Evolutionary conservation across 345 rosid genomes (phyloP), one percentile per base, ranked within the genome.

Genomic region (Eucalyptus pauciflora): DNA sequence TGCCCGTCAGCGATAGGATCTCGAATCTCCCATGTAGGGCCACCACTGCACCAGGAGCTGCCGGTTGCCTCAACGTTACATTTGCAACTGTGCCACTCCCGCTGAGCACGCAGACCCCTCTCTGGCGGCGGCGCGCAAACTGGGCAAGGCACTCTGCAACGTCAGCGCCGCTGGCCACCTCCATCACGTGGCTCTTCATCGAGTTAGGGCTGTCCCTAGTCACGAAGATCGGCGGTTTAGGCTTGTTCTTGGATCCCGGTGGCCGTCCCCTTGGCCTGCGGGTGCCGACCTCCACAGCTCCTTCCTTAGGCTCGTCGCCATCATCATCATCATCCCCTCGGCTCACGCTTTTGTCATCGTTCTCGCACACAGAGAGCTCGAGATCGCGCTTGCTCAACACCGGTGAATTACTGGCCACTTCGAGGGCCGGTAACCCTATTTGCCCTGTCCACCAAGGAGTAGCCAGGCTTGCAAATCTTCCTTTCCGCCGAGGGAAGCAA

Each of bases 181-280:
- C 99, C 13, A 97, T 94, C 94, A 97, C 95, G 94, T 97, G 99
- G 37, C 97, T 98, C 56, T 97, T 94, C 29, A 97, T 96, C 14
- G 98, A 95, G 92, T 97, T 96, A 25, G 99, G 97, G 89, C 98
- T 97, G 91, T 97, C 99, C n/a, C 97, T 90, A n/a, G 99, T 95
- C 86, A 97, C 95, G 18, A 97, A 94, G 45, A 96, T 95, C 4
- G 98, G 97, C 4, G 98, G 98, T 86, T 95, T 97, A 2, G 96
- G 93, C 88, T 95, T 97, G 95, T 97, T 97, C 90, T 96, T 97
- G 13, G 99, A 97, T n/a, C 99, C 98, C 1, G 98, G 93, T 4
- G 99, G 99, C 12, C 99, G 95, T 2, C 99, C 99, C 69, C 99
- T 93, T 11, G 98, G 96, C 86, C 99, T 89, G 27, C 98, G 94